phyloP scores from a whole-genome alignment of 2,329 filamentous ascomycete species.

The Grosmannia penicillata region DNA sequence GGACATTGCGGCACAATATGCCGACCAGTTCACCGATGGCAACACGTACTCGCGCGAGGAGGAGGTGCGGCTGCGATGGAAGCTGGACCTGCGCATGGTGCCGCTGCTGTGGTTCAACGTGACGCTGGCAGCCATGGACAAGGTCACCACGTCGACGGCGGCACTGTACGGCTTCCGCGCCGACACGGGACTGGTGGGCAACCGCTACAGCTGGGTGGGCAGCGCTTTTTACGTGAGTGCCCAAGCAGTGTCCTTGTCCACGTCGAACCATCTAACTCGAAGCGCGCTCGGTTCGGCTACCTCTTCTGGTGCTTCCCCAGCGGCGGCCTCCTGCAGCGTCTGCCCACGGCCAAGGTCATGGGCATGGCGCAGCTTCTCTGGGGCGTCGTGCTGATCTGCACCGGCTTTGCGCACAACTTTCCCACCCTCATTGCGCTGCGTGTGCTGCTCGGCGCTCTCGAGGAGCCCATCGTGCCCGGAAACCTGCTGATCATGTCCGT shows the following conservation, averaged over 20 bases:
- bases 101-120: conserved; percentile 22
- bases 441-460: conserved; percentile 16
- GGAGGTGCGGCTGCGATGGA: conserved; percentile 19
- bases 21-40: conserved; percentile 9
- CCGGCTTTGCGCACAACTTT: conserved; percentile 16
- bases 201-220: conserved; percentile 15
- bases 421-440: conserved; percentile 14
- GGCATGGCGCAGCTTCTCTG: conserved; percentile 13
- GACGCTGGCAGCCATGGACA: conserved; percentile 16
- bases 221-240: conserved; percentile 13
- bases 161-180: conserved; percentile 15
- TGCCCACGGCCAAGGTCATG: conserved; percentile 20
- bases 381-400: conserved; percentile 15
- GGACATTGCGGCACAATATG: conserved; percentile 3
- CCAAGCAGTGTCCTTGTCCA: background rate
- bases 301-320: conserved; percentile 18
- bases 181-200: conserved; percentile 12
- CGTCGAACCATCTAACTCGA: background rate
- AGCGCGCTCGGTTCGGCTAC: conserved; percentile 21
- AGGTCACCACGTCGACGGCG: conserved; percentile 16
- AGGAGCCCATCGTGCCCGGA: conserved; percentile 17
- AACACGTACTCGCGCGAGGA: conserved; percentile 15
- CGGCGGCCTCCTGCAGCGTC: conserved; percentile 17
- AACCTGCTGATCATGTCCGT: conserved; percentile 17
- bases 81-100: conserved; percentile 24